phyloP scores from a whole-genome alignment of 2,329 filamentous ascomycete genomes.

The Fonsecaea multimorphosa region DNA sequence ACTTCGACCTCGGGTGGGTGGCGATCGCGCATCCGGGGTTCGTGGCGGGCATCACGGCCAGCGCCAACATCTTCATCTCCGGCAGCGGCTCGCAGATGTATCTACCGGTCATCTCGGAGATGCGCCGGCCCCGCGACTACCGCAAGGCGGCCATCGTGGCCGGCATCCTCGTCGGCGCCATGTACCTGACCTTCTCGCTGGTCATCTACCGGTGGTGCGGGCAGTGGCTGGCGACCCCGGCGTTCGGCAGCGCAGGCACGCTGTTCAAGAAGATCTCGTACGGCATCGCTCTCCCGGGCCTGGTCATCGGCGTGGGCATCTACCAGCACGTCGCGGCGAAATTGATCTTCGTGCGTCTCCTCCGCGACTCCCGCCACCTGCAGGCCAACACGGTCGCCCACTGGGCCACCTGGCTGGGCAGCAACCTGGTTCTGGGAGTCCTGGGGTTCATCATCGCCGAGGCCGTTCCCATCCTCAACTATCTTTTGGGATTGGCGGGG shows the following conservation, averaged over 20 bases:
- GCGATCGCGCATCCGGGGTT: constrained; percentile 41
- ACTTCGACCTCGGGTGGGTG: constrained; percentile 42
- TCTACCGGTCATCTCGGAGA: constrained; percentile 49
- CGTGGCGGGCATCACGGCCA: constrained; percentile 42
- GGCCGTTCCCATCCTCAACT: constrained; percentile 63
- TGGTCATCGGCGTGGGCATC: constrained; percentile 42
- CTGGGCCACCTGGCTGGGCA: constrained; percentile 59
- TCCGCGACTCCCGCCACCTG: constrained; percentile 59
- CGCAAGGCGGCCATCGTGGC: constrained; percentile 44
- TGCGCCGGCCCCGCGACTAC: constrained; percentile 46
- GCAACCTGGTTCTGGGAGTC: constrained; percentile 43
- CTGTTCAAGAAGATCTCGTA: constrained; percentile 55
- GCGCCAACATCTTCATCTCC: constrained; percentile 43
- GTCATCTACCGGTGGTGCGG: constrained; percentile 58
- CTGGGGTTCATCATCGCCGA: constrained; percentile 56
- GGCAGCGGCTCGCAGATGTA: constrained; percentile 44
- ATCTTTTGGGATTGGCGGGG: constrained; percentile 58
- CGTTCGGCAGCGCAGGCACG: constrained; percentile 54
- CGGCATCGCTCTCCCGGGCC: constrained; percentile 47
- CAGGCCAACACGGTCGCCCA: constrained; percentile 59
- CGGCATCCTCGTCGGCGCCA: constrained; percentile 44
- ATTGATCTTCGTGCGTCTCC: constrained; percentile 62
- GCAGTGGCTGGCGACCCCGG: constrained; percentile 55
- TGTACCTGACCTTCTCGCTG: constrained; percentile 48
- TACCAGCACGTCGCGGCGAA: constrained; percentile 54